Conservation (phyloP, 306 rosid genomes). For the Pyrus betulifolia region DNA sequence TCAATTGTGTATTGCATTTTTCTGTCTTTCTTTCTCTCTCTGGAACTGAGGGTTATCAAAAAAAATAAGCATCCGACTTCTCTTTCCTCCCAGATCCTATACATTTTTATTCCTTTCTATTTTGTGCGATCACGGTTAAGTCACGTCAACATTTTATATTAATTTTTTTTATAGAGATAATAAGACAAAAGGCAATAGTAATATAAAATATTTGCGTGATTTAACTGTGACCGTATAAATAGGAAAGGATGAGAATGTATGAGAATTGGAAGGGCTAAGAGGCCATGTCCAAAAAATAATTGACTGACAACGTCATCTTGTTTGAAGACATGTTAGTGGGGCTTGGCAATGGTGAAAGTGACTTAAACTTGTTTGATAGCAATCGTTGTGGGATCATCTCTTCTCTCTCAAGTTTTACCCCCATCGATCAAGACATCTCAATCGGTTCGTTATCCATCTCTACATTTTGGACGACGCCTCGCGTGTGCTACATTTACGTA, state of each 20-base stretch:
- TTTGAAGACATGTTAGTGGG: neutral
- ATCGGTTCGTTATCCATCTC: conserved; percentile 11
- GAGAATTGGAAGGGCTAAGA: too few species aligned
- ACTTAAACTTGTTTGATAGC: conserved; percentile 9
- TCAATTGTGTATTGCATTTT: neutral
- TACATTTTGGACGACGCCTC: neutral
- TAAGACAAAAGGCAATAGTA: too few species aligned
- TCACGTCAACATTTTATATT: too few species aligned
- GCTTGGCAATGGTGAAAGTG: conserved; percentile 10
- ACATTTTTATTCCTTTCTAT: too few species aligned
- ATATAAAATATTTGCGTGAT: too few species aligned
- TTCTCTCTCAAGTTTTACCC: neutral
- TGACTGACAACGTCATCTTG: neutral
- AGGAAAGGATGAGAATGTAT: too few species aligned
- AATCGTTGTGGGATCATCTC: neutral
- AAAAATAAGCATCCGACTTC: neutral
- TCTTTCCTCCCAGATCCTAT: too few species aligned
- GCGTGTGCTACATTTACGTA: neutral
- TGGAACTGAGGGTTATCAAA: neutral
- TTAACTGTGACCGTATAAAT: too few species aligned
- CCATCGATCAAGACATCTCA: neutral
- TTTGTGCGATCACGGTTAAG: too few species aligned
- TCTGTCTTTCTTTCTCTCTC: neutral
- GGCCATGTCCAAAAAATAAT: neutral
- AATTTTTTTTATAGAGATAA: too few species aligned